Conservation (phyloP, 768 basidiomycete species). For the Leucocoprinus sp. region DNA sequence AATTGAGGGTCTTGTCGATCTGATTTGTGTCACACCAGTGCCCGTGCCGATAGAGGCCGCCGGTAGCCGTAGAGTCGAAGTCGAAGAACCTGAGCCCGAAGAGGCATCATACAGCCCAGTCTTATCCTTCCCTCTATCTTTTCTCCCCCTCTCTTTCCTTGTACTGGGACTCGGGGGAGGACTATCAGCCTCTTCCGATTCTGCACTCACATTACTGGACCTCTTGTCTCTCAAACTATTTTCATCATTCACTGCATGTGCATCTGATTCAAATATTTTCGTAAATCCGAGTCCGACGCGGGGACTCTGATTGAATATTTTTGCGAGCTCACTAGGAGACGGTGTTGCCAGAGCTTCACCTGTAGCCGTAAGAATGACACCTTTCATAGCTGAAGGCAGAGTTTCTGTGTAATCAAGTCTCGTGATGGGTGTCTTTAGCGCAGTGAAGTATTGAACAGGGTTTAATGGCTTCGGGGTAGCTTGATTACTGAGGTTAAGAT, state of each 20-base stretch:
- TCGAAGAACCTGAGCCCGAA: conserved; percentile 10
- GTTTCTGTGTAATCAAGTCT: conserved; percentile 27
- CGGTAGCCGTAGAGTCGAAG: conserved; percentile 2
- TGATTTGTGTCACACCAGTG: background rate
- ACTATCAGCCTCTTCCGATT: conserved; percentile 21
- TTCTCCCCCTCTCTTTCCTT: conserved; percentile 32
- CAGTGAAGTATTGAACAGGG: conserved; percentile 18
- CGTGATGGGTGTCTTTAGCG: conserved; percentile 47
- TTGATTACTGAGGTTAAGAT: background rate
- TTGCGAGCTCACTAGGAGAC: conserved; percentile 53
- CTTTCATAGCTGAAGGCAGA: conserved; percentile 57
- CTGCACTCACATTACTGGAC: conserved; percentile 20
- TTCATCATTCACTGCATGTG: conserved; percentile 23
- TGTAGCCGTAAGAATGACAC: conserved; percentile 72
- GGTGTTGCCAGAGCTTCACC: conserved; percentile 72
- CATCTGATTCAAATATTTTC: conserved; percentile 68
- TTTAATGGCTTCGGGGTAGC: conserved; percentile 1
- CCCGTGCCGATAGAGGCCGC: background rate
- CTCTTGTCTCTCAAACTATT: background rate
- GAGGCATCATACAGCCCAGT: conserved; percentile 7
- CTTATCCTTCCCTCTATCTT: conserved; percentile 16
- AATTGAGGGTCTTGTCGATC: conserved; percentile 29
- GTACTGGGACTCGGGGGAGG: conserved; percentile 43
- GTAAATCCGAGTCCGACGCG: conserved; percentile 68
- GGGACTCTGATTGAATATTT: conserved; percentile 61